Conservation (phyloP, 2,329 filamentous ascomycete genomes). For the Lecanoromycetidae sp. region DNA sequence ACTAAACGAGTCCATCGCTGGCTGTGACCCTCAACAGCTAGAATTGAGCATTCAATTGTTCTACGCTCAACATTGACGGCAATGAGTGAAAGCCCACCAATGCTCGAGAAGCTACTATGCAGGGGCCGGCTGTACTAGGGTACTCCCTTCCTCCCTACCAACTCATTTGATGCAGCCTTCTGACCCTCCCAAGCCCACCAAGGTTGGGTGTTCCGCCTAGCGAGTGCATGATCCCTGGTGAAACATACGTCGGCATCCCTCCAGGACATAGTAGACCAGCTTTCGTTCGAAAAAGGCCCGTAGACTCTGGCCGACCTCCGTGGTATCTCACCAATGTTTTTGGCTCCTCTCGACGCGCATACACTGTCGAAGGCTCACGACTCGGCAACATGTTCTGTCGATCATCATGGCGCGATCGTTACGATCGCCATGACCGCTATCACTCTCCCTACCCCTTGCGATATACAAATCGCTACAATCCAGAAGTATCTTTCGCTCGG, state of each 20-base stretch:
- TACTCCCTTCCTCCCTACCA: neutral
- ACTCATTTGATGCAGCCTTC: neutral
- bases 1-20: no score
- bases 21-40: no score
- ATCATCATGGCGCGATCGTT: no score
- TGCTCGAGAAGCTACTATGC: neutral
- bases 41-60: no score
- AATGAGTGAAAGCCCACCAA: no score
- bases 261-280: constrained; percentile 12
- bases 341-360: constrained; percentile 2
- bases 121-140: neutral
- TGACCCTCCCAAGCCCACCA: constrained; percentile 1
- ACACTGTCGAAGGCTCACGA: neutral
- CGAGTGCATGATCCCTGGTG: constrained; percentile 14
- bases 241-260: constrained; percentile 14
- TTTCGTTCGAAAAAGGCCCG: constrained; percentile 10
- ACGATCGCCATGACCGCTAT: constrained; percentile 1
- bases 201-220: constrained; percentile 2
- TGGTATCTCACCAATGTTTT: constrained; percentile 2
- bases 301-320: neutral
- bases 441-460: constrained; percentile 1
- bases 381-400: constrained; percentile 4
- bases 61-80: no score
- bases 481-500: no score
- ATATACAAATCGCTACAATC: no score